Conservation (phyloP, 306 rosid species). For the Rosa chinensis region DNA sequence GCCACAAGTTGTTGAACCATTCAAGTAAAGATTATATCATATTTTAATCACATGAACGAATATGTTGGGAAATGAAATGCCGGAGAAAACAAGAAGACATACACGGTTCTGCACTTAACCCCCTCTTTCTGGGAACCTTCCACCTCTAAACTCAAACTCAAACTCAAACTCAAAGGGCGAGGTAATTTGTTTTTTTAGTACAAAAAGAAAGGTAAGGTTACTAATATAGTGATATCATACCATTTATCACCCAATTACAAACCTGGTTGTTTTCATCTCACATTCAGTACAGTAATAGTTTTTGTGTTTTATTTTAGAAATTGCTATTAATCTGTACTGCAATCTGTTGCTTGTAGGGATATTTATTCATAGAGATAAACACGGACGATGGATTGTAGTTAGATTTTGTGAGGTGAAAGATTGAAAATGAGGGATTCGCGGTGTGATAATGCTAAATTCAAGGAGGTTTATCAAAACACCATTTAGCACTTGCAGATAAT, state of each 20-base stretch:
- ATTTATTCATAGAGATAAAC: slow-evolving; percentile 2
- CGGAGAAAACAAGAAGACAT: slow-evolving; percentile 22
- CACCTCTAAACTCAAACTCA: not conserved
- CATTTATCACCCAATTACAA: not conserved
- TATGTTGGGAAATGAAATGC: not conserved
- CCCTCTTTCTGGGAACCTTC: slow-evolving; percentile 36
- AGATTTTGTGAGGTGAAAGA: slow-evolving; percentile 13
- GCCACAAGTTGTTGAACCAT: slow-evolving; percentile 1
- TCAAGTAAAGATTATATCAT: not conserved
- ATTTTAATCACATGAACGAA: not conserved
- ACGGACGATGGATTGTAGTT: not conserved
- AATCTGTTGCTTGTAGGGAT: not conserved
- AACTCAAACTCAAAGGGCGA: not conserved
- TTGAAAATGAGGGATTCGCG: slow-evolving; percentile 4
- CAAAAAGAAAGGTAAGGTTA: not conserved
- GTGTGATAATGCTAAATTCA: not conserved
- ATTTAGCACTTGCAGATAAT: no score
- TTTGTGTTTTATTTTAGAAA: not conserved
- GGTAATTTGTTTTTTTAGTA: not conserved
- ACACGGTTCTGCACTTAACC: not conserved
- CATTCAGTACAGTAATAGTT: not conserved
- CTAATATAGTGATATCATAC: no score
- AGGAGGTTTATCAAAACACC: not conserved
- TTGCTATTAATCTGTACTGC: not conserved
- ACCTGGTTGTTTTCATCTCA: not conserved